Evolutionary conservation across 192 early-diverging fungal species (phyloP).

Genomic region (Chytriomyces sp.): DNA sequence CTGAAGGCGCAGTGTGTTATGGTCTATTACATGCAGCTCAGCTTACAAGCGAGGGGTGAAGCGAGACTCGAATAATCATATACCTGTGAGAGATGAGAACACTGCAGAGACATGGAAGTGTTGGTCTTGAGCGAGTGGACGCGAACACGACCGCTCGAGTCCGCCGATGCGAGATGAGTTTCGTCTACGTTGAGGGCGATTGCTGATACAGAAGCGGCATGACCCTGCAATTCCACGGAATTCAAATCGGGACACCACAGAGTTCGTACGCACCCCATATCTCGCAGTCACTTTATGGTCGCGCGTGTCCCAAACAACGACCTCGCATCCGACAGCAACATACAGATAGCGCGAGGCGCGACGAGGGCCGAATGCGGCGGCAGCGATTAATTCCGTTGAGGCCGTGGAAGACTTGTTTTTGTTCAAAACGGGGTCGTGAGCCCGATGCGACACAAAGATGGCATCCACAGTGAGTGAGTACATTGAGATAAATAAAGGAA

Average conservation of each 20-base stretch:
- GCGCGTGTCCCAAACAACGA: slow-evolving; percentile 36
- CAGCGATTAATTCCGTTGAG: not conserved
- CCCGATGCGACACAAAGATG: not conserved
- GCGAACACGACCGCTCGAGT: slow-evolving; percentile 14
- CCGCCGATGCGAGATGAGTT: slow-evolving; percentile 23
- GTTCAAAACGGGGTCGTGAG: not conserved
- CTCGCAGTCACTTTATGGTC: not conserved
- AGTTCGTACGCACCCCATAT: slow-evolving; percentile 12
- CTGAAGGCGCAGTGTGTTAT: slow-evolving; percentile 41
- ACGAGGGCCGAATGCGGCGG: slow-evolving; percentile 21
- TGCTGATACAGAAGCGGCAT: not conserved
- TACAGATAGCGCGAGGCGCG: slow-evolving; percentile 25
- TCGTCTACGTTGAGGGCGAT: slow-evolving; percentile 39
- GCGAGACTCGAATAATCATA: not conserved
- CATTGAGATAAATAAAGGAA: not conserved
- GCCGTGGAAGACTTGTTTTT: not conserved
- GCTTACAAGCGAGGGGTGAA: not conserved
- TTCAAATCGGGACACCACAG: not conserved
- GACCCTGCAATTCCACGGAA: slow-evolving; percentile 6
- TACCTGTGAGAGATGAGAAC: not conserved
- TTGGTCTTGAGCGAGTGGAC: slow-evolving; percentile 44
- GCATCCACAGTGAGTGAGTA: not conserved
- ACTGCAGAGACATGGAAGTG: slow-evolving; percentile 18
- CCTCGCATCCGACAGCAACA: slow-evolving; percentile 15
- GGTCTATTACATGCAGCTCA: slow-evolving; percentile 12